These are phyloP conservation scores for Excoecaria agallocha DNA, from an alignment of 345 rosid species.

Conservation along the genomic window DNA sequence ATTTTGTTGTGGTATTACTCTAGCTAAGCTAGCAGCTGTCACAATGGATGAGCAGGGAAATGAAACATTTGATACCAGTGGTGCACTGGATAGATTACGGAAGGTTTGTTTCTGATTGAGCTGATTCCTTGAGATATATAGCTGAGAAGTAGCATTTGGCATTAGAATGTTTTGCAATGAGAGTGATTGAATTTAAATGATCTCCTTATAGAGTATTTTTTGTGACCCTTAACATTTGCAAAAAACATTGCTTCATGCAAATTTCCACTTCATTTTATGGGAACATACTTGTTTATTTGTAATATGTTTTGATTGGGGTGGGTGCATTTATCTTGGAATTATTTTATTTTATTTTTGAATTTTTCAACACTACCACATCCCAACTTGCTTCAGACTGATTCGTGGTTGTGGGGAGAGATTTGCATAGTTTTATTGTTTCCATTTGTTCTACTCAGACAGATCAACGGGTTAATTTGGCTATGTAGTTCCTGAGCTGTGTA, in stretches of 20 bases:
- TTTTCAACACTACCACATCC: background rate
- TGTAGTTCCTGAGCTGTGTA: background rate
- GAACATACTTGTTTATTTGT: background rate
- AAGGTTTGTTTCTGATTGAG: conserved; percentile 54
- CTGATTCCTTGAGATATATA: conserved; percentile 15
- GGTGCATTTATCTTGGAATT: background rate
- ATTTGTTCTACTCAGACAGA: background rate
- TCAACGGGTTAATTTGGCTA: background rate
- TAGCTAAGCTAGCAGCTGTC: conserved; percentile 98
- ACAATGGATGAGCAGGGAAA: conserved; percentile 95
- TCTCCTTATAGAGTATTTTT: background rate
- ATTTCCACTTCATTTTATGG: background rate
- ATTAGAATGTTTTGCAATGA: background rate
- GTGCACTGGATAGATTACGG: conserved; percentile 88
- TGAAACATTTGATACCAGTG: conserved; percentile 97
- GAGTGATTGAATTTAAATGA: background rate
- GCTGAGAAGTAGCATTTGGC: conserved; percentile 4
- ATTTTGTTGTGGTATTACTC: conserved; percentile 83
- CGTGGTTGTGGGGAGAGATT: conserved; percentile 1
- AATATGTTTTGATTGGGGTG: background rate
- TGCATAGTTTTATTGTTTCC: background rate
- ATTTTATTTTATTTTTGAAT: background rate
- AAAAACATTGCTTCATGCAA: background rate
- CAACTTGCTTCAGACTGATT: background rate
- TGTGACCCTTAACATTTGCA: background rate